Conservation (phyloP, 805 yeast genomes). For the Schizosaccharomyces osmophilus region DNA sequence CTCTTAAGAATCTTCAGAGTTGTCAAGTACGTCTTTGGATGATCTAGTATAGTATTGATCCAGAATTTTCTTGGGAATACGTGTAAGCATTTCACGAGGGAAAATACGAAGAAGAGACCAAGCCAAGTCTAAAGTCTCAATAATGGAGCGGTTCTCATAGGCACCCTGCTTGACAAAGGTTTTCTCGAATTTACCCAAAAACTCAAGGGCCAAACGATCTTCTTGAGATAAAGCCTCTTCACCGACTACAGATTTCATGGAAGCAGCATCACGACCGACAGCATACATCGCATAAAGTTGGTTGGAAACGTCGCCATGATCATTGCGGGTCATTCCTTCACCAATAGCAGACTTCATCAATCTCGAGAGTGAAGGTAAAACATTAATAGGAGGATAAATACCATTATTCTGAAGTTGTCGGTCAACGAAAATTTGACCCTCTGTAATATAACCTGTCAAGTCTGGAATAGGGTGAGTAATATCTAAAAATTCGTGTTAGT, state of each 20-base stretch:
- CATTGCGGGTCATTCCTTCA: conserved; percentile 98
- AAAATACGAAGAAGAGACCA: conserved; percentile 95
- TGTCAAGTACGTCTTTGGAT: conserved; percentile 17
- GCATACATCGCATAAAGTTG: conserved; percentile 98
- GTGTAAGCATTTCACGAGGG: conserved; percentile 95
- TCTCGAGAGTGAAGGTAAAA: conserved; percentile 88
- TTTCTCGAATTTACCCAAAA: conserved; percentile 91
- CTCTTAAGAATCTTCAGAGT: conserved; percentile 5
- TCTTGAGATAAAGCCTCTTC: conserved; percentile 96
- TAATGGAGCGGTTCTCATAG: conserved; percentile 80
- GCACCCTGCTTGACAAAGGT: conserved; percentile 91
- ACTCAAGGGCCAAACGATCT: conserved; percentile 90
- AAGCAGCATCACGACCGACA: conserved; percentile 98
- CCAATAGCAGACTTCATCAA: conserved; percentile 98
- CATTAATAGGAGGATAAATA: conserved; percentile 96
- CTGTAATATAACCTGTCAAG: conserved; percentile 97
- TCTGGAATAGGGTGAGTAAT: conserved; percentile 99
- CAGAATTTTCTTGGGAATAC: conserved; percentile 92
- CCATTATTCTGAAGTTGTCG: conserved; percentile 92
- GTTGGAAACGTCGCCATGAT: conserved; percentile 97
- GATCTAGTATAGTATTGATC: conserved; percentile 57
- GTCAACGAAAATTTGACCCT: conserved; percentile 94
- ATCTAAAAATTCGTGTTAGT: conserved; percentile 20
- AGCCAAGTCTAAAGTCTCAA: conserved; percentile 90
- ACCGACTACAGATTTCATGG: conserved; percentile 99